A percentile compares a stretch with the other conserved stretches of the same genome.
Evolutionary conservation across 192 early-diverging fungal genomes (phyloP).

Genomic region (Coemansia asiatica): DNA sequence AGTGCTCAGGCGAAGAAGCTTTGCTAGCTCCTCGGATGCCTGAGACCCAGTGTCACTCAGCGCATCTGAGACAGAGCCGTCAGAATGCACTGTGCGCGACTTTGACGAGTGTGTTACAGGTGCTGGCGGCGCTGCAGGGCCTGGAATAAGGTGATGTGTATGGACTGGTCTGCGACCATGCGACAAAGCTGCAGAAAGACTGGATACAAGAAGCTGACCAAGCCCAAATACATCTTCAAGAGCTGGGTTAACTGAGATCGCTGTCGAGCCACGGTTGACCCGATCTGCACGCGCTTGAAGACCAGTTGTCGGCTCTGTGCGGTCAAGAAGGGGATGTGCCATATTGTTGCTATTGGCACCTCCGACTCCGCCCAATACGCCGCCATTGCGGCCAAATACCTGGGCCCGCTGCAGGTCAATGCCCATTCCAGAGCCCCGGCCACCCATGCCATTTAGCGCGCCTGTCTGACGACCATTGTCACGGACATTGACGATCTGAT

Average conservation of each 20-base stretch:
- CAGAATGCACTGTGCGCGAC: slow-evolving; percentile 5
- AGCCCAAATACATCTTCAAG: slow-evolving; percentile 46
- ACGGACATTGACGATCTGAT: slow-evolving; percentile 6
- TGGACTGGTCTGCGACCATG: slow-evolving; percentile 42
- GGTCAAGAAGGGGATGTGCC: slow-evolving; percentile 40
- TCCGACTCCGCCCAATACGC: slow-evolving; percentile 18
- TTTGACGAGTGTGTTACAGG: slow-evolving; percentile 8
- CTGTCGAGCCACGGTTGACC: slow-evolving; percentile 29
- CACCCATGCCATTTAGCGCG: slow-evolving; percentile 19
- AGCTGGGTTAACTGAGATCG: slow-evolving; percentile 23
- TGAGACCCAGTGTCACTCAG: slow-evolving; percentile 17
- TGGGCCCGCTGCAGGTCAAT: slow-evolving; percentile 30
- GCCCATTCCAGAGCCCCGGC: slow-evolving; percentile 6
- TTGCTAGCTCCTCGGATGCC: slow-evolving; percentile 22
- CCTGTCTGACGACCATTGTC: slow-evolving; percentile 27
- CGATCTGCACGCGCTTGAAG: slow-evolving; percentile 49
- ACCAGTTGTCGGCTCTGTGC: slow-evolving; percentile 17
- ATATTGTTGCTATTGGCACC: slow-evolving; percentile 26
- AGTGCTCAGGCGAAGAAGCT: slow-evolving; percentile 35
- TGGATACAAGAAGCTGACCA: slow-evolving; percentile 35
- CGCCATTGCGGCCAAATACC: slow-evolving; percentile 21
- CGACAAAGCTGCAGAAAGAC: slow-evolving; percentile 33
- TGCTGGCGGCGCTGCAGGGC: slow-evolving; percentile 12
- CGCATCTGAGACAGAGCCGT: slow-evolving; percentile 18
- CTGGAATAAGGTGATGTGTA: slow-evolving; percentile 26